phyloP scores from a whole-genome alignment of 192 early-diverging fungal species.

The Rhizophagus sp. region DNA sequence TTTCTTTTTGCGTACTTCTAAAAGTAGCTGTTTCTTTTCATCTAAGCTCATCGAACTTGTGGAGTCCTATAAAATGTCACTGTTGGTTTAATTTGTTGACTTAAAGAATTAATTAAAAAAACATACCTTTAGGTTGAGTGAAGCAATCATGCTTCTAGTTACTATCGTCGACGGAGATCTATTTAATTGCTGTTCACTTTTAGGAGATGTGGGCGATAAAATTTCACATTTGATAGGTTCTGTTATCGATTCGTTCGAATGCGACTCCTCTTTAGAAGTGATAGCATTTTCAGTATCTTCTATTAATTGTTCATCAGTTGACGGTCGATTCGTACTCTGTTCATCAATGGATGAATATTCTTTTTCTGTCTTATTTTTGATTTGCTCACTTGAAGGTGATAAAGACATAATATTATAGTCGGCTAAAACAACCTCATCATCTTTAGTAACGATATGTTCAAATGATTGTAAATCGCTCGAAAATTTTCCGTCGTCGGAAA shows the following conservation, averaged over 20 bases:
- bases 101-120: neutral
- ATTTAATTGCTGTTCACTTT: neutral
- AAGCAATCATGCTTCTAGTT: neutral
- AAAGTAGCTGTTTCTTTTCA: neutral
- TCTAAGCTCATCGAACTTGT: slow-evolving; percentile 13
- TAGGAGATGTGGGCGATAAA: neutral
- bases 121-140: neutral
- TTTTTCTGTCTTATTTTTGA: neutral
- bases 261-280: neutral
- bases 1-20: neutral
- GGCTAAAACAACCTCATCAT: neutral
- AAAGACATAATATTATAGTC: neutral
- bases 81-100: neutral
- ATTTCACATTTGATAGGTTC: neutral
- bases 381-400: neutral
- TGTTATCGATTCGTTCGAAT: neutral
- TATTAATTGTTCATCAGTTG: neutral
- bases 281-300: neutral
- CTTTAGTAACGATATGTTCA: neutral
- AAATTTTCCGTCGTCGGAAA: neutral
- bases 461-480: neutral
- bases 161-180: neutral
- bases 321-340: neutral
- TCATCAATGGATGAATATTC: neutral
- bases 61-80: neutral